phyloP scores from a whole-genome alignment of 257 asterid genomes.

The Catharanthus roseus region DNA sequence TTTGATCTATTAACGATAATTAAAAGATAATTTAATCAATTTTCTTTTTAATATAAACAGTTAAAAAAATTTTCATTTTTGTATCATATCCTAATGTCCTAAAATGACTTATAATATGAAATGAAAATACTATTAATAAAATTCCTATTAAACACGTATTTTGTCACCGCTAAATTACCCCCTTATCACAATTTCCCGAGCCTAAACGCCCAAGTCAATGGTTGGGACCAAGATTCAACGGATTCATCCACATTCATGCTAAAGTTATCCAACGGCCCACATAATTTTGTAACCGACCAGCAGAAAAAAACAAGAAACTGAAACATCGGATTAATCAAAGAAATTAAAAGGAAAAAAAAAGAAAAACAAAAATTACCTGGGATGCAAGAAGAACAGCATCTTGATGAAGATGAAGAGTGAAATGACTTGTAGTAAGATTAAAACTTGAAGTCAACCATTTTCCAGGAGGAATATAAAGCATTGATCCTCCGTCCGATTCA shows the following conservation, averaged over 20 bases:
- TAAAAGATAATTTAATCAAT: too few species aligned
- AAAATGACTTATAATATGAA: too few species aligned
- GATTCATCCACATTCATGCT: not conserved
- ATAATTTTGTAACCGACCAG: not conserved
- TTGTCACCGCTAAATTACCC: too few species aligned
- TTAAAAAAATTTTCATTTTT: too few species aligned
- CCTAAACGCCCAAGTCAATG: not conserved
- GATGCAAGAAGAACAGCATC: constrained; percentile 86
- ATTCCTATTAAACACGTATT: too few species aligned
- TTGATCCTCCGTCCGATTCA: constrained; percentile 63
- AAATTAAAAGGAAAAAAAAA: too few species aligned
- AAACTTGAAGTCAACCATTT: constrained; percentile 91
- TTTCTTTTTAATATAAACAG: too few species aligned
- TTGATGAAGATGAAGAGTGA: constrained; percentile 64
- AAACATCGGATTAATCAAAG: not conserved
- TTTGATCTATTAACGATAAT: too few species aligned
- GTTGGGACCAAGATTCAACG: not conserved
- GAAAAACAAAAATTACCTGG: constrained; percentile 45
- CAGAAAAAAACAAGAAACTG: not conserved
- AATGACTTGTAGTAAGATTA: constrained; percentile 81
- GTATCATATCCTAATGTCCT: too few species aligned
- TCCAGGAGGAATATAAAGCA: constrained; percentile 82
- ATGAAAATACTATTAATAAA: too few species aligned
- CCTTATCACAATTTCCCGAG: too few species aligned
- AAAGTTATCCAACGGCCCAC: not conserved